Evolutionary conservation across 1,284 basidiomycete genomes (phyloP), one percentile per base, ranked within the genome.

Genomic region (Cutaneotrichosporon curvatum): DNA sequence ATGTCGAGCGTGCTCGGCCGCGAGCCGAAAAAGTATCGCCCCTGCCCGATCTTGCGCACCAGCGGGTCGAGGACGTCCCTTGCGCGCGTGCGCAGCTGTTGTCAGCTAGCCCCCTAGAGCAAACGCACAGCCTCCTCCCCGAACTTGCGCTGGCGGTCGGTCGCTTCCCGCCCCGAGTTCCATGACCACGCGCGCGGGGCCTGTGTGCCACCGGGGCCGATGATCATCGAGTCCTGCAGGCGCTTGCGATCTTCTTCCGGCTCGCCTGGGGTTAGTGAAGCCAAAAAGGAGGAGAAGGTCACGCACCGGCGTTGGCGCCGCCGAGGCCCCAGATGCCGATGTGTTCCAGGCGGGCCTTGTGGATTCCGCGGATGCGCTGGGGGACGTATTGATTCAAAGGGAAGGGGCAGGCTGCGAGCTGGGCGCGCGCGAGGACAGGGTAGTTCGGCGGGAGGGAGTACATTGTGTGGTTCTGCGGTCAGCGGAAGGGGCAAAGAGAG

Each of bases 381-480:
- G 69, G 66, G 20, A 68, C 61, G 34, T 69, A 70, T 20, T 59
- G 53, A n/a, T 48, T 59, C 46, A 60, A 52, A 1, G 67, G 66
- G 50, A 64, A 69, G 3, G 53, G 32, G 5, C 65, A 55, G 16
- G 51, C 44, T 1, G 50, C 39, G 9, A 57, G 43, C 49, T 67
- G 67, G 14, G 63, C 55, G 20, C 55, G 56, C n/a, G 53, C 56
- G 20, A 65, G 45, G 18, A 51, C 40, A 1, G 60, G 47, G 43
- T 67, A 63, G 51, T 71, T 70, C 10, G 58, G 58, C 2, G 67
- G 66, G 0, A 70, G 56, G 4, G 63, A 64, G 55, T 67, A 71
- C 25, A 66, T 55, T 15, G 62, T 59, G 59, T 67, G 67, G 42
- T 68, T 62, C 69, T 71, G 57, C 10, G 16, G 30, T 38, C 9